A percentile compares a stretch with the other conserved stretches of the same genome.
These are phyloP conservation scores for Candida loeiensis DNA, from an alignment of 805 yeast species.

Conservation along the genomic window DNA sequence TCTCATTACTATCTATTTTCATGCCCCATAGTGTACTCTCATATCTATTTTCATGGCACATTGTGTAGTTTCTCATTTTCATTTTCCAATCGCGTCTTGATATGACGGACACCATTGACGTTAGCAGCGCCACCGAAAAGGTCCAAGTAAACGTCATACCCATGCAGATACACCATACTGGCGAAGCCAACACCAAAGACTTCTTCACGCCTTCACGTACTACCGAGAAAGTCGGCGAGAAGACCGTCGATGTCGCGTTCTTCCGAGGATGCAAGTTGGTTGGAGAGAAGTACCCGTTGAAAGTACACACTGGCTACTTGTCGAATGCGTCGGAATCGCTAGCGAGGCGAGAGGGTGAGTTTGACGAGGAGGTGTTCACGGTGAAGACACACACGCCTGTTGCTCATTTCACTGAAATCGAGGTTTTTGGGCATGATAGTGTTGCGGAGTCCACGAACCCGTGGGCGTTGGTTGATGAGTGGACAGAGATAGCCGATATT, in stretches of 20 bases:
- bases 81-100: neutral
- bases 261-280: constrained; percentile 35
- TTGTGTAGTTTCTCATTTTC: neutral
- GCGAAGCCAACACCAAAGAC: constrained; percentile 30
- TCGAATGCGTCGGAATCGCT: constrained; percentile 19
- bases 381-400: constrained; percentile 17
- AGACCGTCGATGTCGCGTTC: constrained; percentile 20
- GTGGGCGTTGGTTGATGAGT: constrained; percentile 28
- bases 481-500: constrained; percentile 22
- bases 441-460: constrained; percentile 16
- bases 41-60: neutral
- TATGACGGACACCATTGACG: constrained; percentile 9
- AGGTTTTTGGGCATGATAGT: constrained; percentile 31
- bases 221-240: constrained; percentile 13
- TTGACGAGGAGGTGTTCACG: constrained; percentile 12
- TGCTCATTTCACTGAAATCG: constrained; percentile 23
- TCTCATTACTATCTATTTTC: neutral
- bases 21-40: neutral
- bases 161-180: constrained; percentile 17
- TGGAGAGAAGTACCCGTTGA: constrained; percentile 19
- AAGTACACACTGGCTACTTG: constrained; percentile 23
- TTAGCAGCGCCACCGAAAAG: constrained; percentile 7
- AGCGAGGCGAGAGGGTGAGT: neutral
- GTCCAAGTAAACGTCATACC: constrained; percentile 14
- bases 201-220: constrained; percentile 30